These are phyloP conservation scores for Tuber melanosporum DNA, from an alignment of 495 filamentous ascomycete species.

Conservation along the genomic window DNA sequence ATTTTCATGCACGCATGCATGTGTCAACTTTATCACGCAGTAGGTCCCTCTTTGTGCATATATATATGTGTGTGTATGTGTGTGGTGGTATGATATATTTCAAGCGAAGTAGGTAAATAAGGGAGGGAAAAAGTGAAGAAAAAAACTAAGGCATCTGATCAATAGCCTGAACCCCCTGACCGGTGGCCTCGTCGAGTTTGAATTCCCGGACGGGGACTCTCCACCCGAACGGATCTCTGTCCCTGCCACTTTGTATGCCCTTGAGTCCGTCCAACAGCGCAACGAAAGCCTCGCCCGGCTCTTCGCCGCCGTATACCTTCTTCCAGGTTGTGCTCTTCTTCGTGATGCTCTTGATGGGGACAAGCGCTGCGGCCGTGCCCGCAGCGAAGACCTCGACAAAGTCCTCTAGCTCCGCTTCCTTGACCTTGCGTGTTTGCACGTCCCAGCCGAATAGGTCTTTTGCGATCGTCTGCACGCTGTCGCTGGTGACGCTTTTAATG, in stretches of 20 bases:
- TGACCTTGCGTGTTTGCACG: slow-evolving; percentile 62
- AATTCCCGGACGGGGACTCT: slow-evolving; percentile 35
- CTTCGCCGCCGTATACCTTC: slow-evolving; percentile 58
- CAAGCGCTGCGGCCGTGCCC: slow-evolving; percentile 84
- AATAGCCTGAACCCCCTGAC: slow-evolving; percentile 7
- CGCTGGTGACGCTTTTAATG: slow-evolving; percentile 74
- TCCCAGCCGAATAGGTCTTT: slow-evolving; percentile 56
- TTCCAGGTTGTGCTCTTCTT: slow-evolving; percentile 53
- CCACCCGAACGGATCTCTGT: slow-evolving; percentile 73
- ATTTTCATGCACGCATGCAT: too few species aligned
- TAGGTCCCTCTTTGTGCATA: too few species aligned
- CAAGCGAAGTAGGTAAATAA: background rate
- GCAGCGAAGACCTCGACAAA: slow-evolving; percentile 88
- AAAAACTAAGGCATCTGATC: slow-evolving; percentile 5
- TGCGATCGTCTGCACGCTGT: slow-evolving; percentile 63
- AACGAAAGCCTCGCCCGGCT: slow-evolving; percentile 62
- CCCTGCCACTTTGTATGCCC: slow-evolving; percentile 74
- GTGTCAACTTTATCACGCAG: too few species aligned
- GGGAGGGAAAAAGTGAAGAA: background rate
- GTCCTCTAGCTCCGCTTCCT: slow-evolving; percentile 65
- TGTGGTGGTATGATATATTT: background rate
- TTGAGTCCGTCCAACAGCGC: slow-evolving; percentile 69
- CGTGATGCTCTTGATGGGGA: slow-evolving; percentile 83
- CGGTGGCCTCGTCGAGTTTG: slow-evolving; percentile 23
- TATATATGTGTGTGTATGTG: too few species aligned